Evolutionary conservation across 108 stramenopile genomes (phyloP).

Genomic region (Nitzschia sp.): DNA sequence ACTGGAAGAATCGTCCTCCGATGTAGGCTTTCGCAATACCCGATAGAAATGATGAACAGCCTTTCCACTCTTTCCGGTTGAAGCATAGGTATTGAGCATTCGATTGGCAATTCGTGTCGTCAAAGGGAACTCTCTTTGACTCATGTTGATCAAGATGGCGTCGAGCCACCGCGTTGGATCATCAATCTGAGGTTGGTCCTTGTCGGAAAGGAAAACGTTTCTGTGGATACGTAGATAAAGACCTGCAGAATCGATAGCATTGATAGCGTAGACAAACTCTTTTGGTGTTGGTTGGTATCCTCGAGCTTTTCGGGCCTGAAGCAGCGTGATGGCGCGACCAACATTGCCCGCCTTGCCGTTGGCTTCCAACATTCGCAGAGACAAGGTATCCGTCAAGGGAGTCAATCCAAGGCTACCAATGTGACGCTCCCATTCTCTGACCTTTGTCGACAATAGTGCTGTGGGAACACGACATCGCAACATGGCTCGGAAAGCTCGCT

Average conservation of each 20-base stretch:
- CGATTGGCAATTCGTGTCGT: constrained; percentile 59
- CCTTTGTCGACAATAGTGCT: constrained; percentile 44
- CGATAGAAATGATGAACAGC: constrained; percentile 79
- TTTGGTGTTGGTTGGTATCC: constrained; percentile 48
- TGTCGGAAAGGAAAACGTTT: constrained; percentile 65
- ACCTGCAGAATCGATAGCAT: constrained; percentile 64
- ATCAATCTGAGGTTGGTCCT: constrained; percentile 70
- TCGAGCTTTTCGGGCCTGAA: constrained; percentile 56
- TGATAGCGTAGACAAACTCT: constrained; percentile 68
- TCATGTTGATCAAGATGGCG: constrained; percentile 84
- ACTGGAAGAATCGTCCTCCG: constrained; percentile 11
- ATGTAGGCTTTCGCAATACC: constrained; percentile 48
- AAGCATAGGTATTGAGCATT: constrained; percentile 69
- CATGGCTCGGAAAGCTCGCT: constrained; percentile 52
- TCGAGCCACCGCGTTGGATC: constrained; percentile 86
- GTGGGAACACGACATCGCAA: constrained; percentile 59
- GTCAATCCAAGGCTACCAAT: constrained; percentile 65
- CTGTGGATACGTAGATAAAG: constrained; percentile 51
- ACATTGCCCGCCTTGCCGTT: constrained; percentile 86
- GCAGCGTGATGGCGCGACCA: constrained; percentile 60
- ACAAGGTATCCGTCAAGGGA: constrained; percentile 59
- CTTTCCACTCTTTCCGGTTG: constrained; percentile 64
- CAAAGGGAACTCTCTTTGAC: constrained; percentile 64
- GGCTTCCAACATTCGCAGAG: constrained; percentile 72
- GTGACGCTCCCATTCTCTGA: constrained; percentile 66